Conservation (phyloP, 306 rosid species). For the Trifolium repens region DNA sequence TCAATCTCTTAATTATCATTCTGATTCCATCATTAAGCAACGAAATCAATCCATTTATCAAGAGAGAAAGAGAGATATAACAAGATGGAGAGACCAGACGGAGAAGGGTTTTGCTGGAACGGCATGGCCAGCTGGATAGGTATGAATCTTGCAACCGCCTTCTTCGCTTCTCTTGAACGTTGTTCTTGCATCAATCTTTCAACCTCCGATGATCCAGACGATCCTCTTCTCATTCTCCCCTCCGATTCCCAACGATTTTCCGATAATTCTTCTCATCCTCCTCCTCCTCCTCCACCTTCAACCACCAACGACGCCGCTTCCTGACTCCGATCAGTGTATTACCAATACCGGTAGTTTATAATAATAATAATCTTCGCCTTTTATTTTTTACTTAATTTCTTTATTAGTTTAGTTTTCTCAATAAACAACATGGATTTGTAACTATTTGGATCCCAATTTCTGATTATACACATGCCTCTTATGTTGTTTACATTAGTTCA, state of each 20-base stretch:
- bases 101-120: conserved; percentile 44
- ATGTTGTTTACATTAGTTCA: too few species aligned
- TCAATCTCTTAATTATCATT: too few species aligned
- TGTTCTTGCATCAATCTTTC: conserved; percentile 69
- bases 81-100: not conserved
- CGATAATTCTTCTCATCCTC: conserved; percentile 38
- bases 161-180: conserved; percentile 72
- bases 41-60: too few species aligned
- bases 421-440: not conserved
- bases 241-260: conserved; percentile 23
- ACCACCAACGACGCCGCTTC: conserved; percentile 55
- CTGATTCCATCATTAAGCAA: not conserved
- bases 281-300: not conserved
- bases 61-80: not conserved
- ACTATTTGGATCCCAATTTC: not conserved
- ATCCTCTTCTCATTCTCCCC: conserved; percentile 35
- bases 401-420: not conserved
- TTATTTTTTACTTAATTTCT: not conserved
- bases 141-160: conserved; percentile 57
- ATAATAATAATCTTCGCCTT: not conserved
- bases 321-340: not conserved
- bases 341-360: not conserved
- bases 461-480: too few species aligned
- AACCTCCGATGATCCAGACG: conserved; percentile 52
- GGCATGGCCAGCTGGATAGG: conserved; percentile 61